Evolutionary conservation across 192 early-diverging fungal species (phyloP).

Genomic region (Coemansia sp.): DNA sequence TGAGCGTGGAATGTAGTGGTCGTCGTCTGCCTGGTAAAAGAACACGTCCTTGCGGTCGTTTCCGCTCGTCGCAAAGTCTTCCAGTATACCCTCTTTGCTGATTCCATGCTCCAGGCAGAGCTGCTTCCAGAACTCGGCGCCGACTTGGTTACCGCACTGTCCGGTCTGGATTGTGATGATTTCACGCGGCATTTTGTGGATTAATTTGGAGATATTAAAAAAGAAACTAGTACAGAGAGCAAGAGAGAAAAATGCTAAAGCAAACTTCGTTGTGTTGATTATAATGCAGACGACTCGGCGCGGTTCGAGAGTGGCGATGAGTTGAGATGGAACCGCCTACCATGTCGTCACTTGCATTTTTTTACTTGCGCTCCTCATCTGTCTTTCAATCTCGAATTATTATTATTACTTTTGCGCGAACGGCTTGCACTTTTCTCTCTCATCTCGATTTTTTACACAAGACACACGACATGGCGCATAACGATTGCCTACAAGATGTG

Average conservation of each 20-base stretch:
- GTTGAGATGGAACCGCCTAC: neutral
- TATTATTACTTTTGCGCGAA: neutral
- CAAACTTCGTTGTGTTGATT: neutral
- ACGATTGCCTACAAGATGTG: slow-evolving; percentile 77
- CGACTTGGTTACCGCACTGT: slow-evolving; percentile 93
- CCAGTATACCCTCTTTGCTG: slow-evolving; percentile 75
- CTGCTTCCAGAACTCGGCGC: slow-evolving; percentile 95
- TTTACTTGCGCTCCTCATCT: neutral
- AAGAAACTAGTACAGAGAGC: neutral
- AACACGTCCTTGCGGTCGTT: slow-evolving; percentile 98
- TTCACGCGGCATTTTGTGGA: slow-evolving; percentile 59
- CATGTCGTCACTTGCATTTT: slow-evolving; percentile 1
- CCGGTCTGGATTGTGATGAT: slow-evolving; percentile 95
- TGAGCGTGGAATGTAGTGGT: slow-evolving; percentile 80
- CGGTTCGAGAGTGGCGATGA: neutral
- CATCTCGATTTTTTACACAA: slow-evolving; percentile 4
- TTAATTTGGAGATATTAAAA: neutral
- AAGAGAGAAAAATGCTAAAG: neutral
- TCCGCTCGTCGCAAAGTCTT: slow-evolving; percentile 59
- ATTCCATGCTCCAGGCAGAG: slow-evolving; percentile 90
- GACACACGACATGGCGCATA: slow-evolving; percentile 36
- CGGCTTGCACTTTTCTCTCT: neutral
- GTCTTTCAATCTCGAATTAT: neutral
- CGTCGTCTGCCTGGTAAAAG: slow-evolving; percentile 86
- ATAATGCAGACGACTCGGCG: neutral